A percentile compares a stretch with the other conserved stretches of the same genome.
Evolutionary conservation across 257 asterid genomes (phyloP).

Genomic region (Verbascum thapsus): DNA sequence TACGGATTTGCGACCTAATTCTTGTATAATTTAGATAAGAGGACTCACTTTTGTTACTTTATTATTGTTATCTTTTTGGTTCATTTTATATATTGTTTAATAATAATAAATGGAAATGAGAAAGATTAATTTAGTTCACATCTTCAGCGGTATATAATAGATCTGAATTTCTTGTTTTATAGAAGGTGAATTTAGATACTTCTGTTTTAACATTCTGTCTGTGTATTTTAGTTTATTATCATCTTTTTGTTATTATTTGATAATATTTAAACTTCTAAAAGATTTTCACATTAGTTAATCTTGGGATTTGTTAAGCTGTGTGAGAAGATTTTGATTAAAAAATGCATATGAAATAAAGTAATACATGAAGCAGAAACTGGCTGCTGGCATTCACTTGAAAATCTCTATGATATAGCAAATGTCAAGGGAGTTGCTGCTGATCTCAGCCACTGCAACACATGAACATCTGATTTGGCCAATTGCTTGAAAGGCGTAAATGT

Average conservation of each 20-base stretch:
- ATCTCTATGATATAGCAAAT: slow-evolving; percentile 66
- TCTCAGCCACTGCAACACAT: slow-evolving; percentile 74
- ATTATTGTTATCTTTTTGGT: neutral
- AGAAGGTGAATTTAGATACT: too few species aligned
- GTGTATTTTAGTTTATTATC: slow-evolving; percentile 1
- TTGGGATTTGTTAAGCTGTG: too few species aligned
- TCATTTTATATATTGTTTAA: too few species aligned
- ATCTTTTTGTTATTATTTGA: too few species aligned
- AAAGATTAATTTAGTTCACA: too few species aligned
- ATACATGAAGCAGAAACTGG: neutral
- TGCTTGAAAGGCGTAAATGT: too few species aligned
- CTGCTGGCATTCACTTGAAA: slow-evolving; percentile 8
- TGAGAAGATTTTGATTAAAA: neutral
- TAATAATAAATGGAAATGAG: too few species aligned
- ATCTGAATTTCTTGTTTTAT: too few species aligned
- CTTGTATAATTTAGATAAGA: too few species aligned
- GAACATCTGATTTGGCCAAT: slow-evolving; percentile 60
- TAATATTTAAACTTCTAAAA: too few species aligned
- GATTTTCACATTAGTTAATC: neutral
- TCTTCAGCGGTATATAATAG: too few species aligned
- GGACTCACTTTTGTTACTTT: neutral
- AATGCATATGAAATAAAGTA: neutral
- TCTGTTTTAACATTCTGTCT: neutral
- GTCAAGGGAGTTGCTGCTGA: slow-evolving; percentile 77
- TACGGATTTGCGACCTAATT: too few species aligned